A percentile compares a stretch with the other conserved stretches of the same genome.
These are phyloP conservation scores for Colletotrichum filicis DNA, from an alignment of 2,329 filamentous ascomycete species.

Conservation along the genomic window DNA sequence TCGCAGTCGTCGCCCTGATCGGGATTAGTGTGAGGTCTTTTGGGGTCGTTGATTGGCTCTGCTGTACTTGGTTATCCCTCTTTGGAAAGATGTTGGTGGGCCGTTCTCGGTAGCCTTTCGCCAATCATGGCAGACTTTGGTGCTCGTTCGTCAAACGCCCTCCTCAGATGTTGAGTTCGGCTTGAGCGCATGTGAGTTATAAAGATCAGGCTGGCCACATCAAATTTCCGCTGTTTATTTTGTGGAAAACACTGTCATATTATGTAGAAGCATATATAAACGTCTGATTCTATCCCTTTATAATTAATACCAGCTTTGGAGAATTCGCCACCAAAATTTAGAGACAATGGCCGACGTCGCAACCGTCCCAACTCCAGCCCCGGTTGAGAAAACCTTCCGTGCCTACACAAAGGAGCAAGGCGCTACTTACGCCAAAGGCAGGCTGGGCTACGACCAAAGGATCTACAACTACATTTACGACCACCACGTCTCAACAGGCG, in stretches of 20 bases:
- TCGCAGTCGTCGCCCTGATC: slow-evolving; percentile 34
- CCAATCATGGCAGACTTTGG: background rate
- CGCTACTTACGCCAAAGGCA: slow-evolving; percentile 53
- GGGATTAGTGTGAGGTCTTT: slow-evolving; percentile 16
- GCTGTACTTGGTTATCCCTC: background rate
- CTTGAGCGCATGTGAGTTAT: slow-evolving; percentile 5
- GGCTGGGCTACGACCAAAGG: slow-evolving; percentile 53
- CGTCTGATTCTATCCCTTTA: background rate
- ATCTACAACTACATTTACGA: slow-evolving; percentile 60
- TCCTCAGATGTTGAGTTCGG: background rate
- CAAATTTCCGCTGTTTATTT: background rate
- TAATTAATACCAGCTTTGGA: background rate
- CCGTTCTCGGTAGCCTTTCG: background rate
- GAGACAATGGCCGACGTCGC: slow-evolving; percentile 13
- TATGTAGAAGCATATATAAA: background rate
- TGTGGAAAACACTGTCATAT: background rate
- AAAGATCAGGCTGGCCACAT: slow-evolving; percentile 9
- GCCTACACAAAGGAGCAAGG: slow-evolving; percentile 56
- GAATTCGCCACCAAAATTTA: background rate
- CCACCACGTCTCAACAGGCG: slow-evolving; percentile 58
- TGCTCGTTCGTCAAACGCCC: background rate
- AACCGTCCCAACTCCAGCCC: background rate
- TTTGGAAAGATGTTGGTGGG: slow-evolving; percentile 1
- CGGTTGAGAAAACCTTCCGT: slow-evolving; percentile 52
- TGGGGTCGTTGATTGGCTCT: background rate